phyloP scores from a whole-genome alignment of 1,284 basidiomycete genomes.

The Ustilago nuda region DNA sequence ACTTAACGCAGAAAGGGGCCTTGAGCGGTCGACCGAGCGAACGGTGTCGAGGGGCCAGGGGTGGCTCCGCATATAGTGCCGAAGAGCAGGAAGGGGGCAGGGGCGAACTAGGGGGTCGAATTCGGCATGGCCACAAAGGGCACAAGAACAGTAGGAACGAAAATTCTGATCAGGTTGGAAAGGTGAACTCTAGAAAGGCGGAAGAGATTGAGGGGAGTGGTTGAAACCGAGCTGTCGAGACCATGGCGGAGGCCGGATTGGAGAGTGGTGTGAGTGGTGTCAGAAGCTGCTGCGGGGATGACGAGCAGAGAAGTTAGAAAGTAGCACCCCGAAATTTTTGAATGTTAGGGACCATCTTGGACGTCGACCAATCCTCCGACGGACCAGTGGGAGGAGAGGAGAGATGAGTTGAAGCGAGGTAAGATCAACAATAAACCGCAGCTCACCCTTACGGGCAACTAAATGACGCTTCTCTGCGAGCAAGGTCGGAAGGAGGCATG shows the following conservation, averaged over 20 bases:
- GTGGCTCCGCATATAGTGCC: constrained; percentile 1
- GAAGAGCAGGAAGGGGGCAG: constrained; percentile 7
- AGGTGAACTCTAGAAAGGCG: constrained; percentile 37
- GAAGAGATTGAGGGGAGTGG: constrained; percentile 8
- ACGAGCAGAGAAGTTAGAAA: constrained; percentile 41
- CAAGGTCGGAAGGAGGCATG: background rate
- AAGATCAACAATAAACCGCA: constrained; percentile 6
- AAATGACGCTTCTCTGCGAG: constrained; percentile 1
- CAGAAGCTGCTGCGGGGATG: constrained; percentile 28
- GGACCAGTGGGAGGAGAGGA: background rate
- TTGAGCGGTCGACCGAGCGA: constrained; percentile 16
- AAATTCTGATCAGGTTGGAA: constrained; percentile 14
- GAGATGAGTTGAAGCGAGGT: background rate
- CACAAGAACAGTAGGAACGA: background rate
- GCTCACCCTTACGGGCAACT: constrained; percentile 8
- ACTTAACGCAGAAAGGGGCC: constrained; percentile 8
- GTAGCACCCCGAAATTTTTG: constrained; percentile 39
- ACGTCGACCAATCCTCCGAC: constrained; percentile 3
- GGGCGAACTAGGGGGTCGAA: constrained; percentile 12
- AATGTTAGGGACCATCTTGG: constrained; percentile 1
- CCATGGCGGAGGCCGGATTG: constrained; percentile 5
- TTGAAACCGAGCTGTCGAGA: constrained; percentile 10
- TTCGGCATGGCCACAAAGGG: constrained; percentile 2
- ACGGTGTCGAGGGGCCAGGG: constrained; percentile 19
- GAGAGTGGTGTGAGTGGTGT: constrained; percentile 2